Evolutionary conservation across 768 basidiomycete species (phyloP).

Genomic region (Serendipita sp.): DNA sequence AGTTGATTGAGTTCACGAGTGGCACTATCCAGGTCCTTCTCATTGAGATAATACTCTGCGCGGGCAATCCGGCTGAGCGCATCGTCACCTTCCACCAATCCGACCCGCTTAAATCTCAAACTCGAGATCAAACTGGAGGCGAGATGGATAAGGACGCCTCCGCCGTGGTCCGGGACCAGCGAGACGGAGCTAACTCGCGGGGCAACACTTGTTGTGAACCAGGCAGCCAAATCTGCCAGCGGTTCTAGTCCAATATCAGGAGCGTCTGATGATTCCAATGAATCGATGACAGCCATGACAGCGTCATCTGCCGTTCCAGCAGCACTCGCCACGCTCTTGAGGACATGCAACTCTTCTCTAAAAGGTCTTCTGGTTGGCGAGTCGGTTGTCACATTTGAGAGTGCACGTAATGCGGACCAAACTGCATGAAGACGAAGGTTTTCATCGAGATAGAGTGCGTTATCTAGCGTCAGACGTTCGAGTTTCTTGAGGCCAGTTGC

Average conservation of each 20-base stretch:
- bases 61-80: conserved; percentile 74
- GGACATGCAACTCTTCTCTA: conserved; percentile 71
- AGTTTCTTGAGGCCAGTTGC: conserved; percentile 79
- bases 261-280: conserved; percentile 51
- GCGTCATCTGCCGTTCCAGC: conserved; percentile 49
- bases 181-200: conserved; percentile 80
- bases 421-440: conserved; percentile 82
- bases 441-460: conserved; percentile 79
- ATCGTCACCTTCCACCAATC: conserved; percentile 62
- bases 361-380: conserved; percentile 63
- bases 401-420: conserved; percentile 81
- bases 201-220: conserved; percentile 72
- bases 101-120: conserved; percentile 65
- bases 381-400: conserved; percentile 45
- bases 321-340: conserved; percentile 45
- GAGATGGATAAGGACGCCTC: conserved; percentile 73
- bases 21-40: conserved; percentile 84
- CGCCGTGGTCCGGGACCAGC: conserved; percentile 79
- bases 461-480: conserved; percentile 80
- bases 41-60: conserved; percentile 75
- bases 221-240: conserved; percentile 73
- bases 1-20: conserved; percentile 85
- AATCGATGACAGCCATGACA: conserved; percentile 45
- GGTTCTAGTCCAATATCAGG: conserved; percentile 77
- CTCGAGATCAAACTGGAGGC: conserved; percentile 61